Evolutionary conservation across 2,329 filamentous ascomycete species (phyloP), one percentile per base, ranked within the genome.

Genomic region (Verticillium nubilum): DNA sequence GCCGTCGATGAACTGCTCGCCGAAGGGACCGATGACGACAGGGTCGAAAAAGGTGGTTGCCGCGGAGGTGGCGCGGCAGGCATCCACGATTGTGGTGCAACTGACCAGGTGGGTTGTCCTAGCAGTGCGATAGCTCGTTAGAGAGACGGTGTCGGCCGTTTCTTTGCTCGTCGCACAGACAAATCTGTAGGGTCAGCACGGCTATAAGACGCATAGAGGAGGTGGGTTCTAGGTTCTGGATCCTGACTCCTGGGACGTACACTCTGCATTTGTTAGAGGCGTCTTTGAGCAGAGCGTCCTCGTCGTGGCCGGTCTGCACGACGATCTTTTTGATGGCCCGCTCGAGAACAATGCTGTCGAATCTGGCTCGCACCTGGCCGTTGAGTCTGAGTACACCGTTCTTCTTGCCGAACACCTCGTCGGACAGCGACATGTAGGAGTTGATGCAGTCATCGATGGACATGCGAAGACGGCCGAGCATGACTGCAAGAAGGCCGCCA

Each of bases 401-500:
- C 56, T 52, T 58, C 42, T 31, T 31, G 2, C n/a, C 10, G 29
- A 58, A 52, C 5, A 52, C 47, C 4, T 23, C 2, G 15, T 33
- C 47, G 25, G 37, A 29, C 4, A 58, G 56, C 19, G 7, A 47
- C 50, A 52, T 60, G 59, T 27, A 60, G 25, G 28, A 42, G 47
- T 27, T 42, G 31, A 57, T 56, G 37, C 50, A 28, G 15, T 52
- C 50, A 27, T 33, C 28, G 13, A 50, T 33, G 15, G 52, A 31
- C 52, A 59, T 56, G 19, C 37, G 52, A 2, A 59, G 35, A 9
- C 73, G 71, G 13, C 74, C 74, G 13, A 78, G 70, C 72, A 79
- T 76, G 35, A 78, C 69, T n/a, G 75, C 76, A 19, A 78, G 75
- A 13, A 76, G 59, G 1, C 67, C 68, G 19, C 68, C 67, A 3